Evolutionary conservation across 306 rosid species (phyloP).

Genomic region (Rosa rugosa): DNA sequence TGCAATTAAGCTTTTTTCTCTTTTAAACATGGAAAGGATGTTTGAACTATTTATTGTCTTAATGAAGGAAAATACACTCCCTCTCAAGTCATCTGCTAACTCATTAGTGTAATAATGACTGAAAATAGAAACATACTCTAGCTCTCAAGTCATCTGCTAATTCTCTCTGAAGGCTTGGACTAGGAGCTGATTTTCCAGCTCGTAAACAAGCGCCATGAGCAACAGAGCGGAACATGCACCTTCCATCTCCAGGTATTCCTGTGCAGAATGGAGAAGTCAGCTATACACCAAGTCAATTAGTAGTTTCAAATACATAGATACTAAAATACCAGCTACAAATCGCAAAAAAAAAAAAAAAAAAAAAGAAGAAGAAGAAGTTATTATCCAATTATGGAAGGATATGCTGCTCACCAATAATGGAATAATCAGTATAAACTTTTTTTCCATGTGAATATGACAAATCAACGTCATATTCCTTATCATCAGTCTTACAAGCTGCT

Average conservation of each 20-base stretch:
- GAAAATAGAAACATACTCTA: slow-evolving; percentile 47
- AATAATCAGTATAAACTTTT: slow-evolving; percentile 74
- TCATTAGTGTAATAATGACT: slow-evolving; percentile 19
- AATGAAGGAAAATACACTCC: slow-evolving; percentile 38
- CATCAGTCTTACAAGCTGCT: slow-evolving; percentile 36
- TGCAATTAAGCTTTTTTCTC: neutral
- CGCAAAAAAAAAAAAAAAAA: neutral
- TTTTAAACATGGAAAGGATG: neutral
- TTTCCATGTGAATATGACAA: slow-evolving; percentile 61
- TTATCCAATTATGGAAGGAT: slow-evolving; percentile 1
- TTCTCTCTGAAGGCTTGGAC: slow-evolving; percentile 62
- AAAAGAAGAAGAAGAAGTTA: neutral
- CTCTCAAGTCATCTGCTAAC: slow-evolving; percentile 71
- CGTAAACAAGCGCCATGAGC: slow-evolving; percentile 83
- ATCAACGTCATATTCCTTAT: slow-evolving; percentile 36
- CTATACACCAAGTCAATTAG: slow-evolving; percentile 5
- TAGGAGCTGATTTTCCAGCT: slow-evolving; percentile 73
- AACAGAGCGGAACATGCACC: slow-evolving; percentile 90
- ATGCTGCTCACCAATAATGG: slow-evolving; percentile 70
- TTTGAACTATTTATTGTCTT: neutral
- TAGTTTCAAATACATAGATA: neutral
- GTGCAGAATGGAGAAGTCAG: slow-evolving; percentile 24
- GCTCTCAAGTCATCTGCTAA: slow-evolving; percentile 78
- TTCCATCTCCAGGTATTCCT: slow-evolving; percentile 99
- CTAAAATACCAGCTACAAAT: neutral